Evolutionary conservation across 345 rosid species (phyloP), one percentile per base, ranked within the genome.

Genomic region (Atalantia buxifolia): DNA sequence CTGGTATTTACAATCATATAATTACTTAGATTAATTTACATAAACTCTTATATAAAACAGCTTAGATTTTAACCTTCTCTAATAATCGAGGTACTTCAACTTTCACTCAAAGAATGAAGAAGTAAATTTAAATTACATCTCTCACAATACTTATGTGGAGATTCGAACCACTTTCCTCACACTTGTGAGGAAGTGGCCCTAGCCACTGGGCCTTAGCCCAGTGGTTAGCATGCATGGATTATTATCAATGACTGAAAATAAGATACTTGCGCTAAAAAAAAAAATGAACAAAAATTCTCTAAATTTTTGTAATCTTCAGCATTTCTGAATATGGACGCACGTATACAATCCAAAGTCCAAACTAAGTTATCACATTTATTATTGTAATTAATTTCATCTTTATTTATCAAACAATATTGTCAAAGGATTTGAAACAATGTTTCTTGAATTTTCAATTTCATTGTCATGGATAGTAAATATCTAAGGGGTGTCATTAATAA

Each of bases 141-240:
- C 5, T 0, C 30, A 31, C 0, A 35, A 35, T 35, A 0, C 0
- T 35, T 5, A 0, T 35, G 1, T 35, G 0, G 7, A 1, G 0
- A 1, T 35, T 35, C 0, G 0, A 35, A 35, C 7, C 0, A 33
- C 0, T 35, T 35, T 1, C 7, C 36, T 5, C 36, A 35, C 7
- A 35, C 36, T 35, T 35, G 36, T 35, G 36, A 35, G 36, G 7
- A 7, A 35, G 36, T 35, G 36, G 5, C 36, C 36, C 0, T 35
- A 5, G 1, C 1, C 0, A 35, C 1, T 35, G 36, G 7, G 0
- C 0, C 0, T 4, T 4, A 1, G 36, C 4, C 7, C 36, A 33
- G 0, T 31, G 33, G 21, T 25, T 60, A 6, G 62, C 25, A n/a
- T 2, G 8, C 25, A n/a, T 4, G 5, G 16, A 62, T 30, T 35